Percentiles rank a stretch among this genome's conserved stretches.
phyloP scores from a whole-genome alignment of 2,329 filamentous ascomycete genomes.

The Aspergillus costaricaensis region DNA sequence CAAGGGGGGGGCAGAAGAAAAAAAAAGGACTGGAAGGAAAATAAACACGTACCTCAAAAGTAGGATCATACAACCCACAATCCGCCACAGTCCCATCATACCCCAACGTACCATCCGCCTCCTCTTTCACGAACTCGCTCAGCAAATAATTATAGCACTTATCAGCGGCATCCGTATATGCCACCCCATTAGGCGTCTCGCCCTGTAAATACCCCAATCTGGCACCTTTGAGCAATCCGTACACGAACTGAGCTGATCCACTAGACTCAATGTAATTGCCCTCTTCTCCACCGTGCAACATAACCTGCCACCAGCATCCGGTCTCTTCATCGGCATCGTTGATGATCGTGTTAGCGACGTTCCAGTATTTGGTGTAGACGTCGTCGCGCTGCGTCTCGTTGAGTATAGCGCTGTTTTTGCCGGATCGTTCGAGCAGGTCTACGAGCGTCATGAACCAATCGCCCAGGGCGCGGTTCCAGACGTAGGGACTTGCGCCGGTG shows the following conservation, averaged over 20 bases:
- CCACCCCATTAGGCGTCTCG: neutral
- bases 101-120: slow-evolving; percentile 52
- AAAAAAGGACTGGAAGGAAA: neutral
- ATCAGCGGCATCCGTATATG: slow-evolving; percentile 42
- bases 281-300: slow-evolving; percentile 51
- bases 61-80: slow-evolving; percentile 53
- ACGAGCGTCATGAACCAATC: slow-evolving; percentile 58
- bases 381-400: slow-evolving; percentile 33
- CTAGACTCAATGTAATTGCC: slow-evolving; percentile 65
- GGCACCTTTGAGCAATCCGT: slow-evolving; percentile 53
- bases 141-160: slow-evolving; percentile 50
- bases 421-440: slow-evolving; percentile 53
- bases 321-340: slow-evolving; percentile 43
- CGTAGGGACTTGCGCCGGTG: slow-evolving; percentile 54
- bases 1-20: neutral
- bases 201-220: slow-evolving; percentile 36
- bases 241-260: slow-evolving; percentile 60
- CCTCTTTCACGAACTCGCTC: slow-evolving; percentile 49
- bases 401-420: slow-evolving; percentile 31
- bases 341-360: slow-evolving; percentile 47
- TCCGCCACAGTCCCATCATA: slow-evolving; percentile 57
- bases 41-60: slow-evolving; percentile 49
- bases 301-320: slow-evolving; percentile 62
- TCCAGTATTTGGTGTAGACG: slow-evolving; percentile 44
- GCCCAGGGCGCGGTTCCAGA: slow-evolving; percentile 58